Base-by-base conservation (phyloP, 2,329 filamentous ascomycete genomes). In the Zasmidium cellare region DNA sequence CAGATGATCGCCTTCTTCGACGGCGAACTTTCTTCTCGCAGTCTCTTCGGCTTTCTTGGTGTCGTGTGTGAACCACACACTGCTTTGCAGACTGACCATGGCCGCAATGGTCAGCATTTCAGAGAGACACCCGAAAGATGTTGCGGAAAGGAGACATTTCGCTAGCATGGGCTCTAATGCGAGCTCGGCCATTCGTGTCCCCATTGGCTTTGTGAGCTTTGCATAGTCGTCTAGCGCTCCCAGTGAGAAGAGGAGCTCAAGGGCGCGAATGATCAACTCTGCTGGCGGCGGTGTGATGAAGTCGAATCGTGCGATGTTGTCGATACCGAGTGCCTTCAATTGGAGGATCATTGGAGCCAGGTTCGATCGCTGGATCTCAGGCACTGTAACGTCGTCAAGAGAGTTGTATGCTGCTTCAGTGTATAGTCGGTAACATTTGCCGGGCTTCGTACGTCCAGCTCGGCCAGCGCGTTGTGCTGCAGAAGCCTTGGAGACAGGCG, bases 111-210 rank as follows among this genome's bases (percentile, higher is more conserved):
- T 91, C 23, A 97, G 81, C 53, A 97, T 89, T 74, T 97, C 93
- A 70, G 85, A 88, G 12, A 96, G 77, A 65, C 92, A 97, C 38
- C 82, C 82, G 74, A 96, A 96, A 0, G 82, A 80, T 3, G 85
- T 78, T 0, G 92, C 89, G 18, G 87, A 85, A 9, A 97, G 84
- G 3, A 97, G 80, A 0, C 89, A 90, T 75, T 93, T 96, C 6
- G 89, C 91, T 84, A 97, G 94, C 91, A 97, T 97, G 0, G 94
- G 94, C 66, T 96, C 91, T 7, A 97, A 85, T 0, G 92, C 89
- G 46, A 99, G 80, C 72, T 97, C 93, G 0, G 94, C 93, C 92
- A 97, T 97, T 46, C 91, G 84, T 59, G 85, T 81, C 0, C 94
- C 94, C n/a, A 97, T 79, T 0, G 94, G 92, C 65, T 85, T 87